These are phyloP conservation scores for Botryotinia convoluta DNA, from an alignment of 2,329 filamentous ascomycete species.

Conservation along the genomic window DNA sequence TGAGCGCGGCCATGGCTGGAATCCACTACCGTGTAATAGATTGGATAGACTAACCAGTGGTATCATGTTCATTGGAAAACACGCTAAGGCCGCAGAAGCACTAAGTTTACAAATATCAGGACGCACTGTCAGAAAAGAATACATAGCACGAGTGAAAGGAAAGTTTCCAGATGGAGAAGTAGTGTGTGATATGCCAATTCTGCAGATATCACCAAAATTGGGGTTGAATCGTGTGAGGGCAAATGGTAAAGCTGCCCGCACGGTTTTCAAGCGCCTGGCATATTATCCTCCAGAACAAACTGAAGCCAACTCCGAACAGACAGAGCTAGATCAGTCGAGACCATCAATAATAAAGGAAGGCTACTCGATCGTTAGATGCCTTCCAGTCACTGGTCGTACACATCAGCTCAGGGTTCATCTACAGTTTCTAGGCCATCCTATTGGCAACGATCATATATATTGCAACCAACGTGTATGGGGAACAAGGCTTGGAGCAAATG, in stretches of 20 bases:
- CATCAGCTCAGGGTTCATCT: conserved; percentile 94
- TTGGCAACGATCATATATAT: conserved; percentile 97
- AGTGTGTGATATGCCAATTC: conserved; percentile 88
- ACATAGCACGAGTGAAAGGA: conserved; percentile 86
- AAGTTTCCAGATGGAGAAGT: conserved; percentile 89
- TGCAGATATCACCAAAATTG: conserved; percentile 91
- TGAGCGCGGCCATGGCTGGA: conserved; percentile 58
- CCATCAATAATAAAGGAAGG: conserved; percentile 61
- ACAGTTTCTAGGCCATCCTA: conserved; percentile 91
- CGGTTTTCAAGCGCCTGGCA: conserved; percentile 87
- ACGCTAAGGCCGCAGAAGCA: conserved; percentile 71
- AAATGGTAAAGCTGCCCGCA: conserved; percentile 84
- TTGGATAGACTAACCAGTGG: conserved; percentile 91
- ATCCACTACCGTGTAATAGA: conserved; percentile 77
- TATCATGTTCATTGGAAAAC: conserved; percentile 97
- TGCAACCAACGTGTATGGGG: conserved; percentile 93
- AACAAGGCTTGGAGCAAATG: conserved; percentile 65
- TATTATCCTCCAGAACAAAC: conserved; percentile 66
- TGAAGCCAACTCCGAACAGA: conserved; percentile 15
- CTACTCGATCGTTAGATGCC: conserved; percentile 92
- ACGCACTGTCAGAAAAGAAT: conserved; percentile 89
- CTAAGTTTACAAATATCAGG: conserved; percentile 74
- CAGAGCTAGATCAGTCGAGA: conserved; percentile 22
- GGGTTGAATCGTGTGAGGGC: conserved; percentile 93
- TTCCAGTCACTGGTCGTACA: conserved; percentile 89